A percentile compares a stretch with the other conserved stretches of the same genome.
phyloP scores from a whole-genome alignment of 139 green algal species.

The Trebouxia sp. region DNA sequence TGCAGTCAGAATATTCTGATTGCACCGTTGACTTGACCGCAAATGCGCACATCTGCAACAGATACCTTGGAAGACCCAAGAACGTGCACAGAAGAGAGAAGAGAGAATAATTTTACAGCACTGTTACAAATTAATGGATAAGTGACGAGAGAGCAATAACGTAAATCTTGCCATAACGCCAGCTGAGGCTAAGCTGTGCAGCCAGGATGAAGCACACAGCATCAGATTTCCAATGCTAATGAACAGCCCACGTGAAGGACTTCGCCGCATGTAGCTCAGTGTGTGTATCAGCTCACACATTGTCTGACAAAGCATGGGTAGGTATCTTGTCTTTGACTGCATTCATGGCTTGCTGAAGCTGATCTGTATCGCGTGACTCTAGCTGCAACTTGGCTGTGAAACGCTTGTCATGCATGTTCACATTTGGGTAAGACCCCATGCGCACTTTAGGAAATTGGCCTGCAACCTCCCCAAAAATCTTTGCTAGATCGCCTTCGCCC shows the following conservation, averaged over 20 bases:
- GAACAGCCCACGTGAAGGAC: too few relatives aligned
- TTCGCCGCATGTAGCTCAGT: too few relatives aligned
- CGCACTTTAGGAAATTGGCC: conserved; percentile 38
- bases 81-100: background rate
- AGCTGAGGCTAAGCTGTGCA: too few relatives aligned
- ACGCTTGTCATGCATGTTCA: background rate
- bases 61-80: background rate
- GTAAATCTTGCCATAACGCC: too few relatives aligned
- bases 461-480: conserved; percentile 38
- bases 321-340: background rate
- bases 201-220: too few relatives aligned
- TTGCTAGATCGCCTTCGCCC: conserved; percentile 56
- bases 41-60: background rate
- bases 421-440: conserved; percentile 60
- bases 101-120: too few relatives aligned
- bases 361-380: background rate
- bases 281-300: too few relatives aligned
- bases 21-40: background rate
- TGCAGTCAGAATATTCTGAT: background rate
- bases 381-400: conserved; percentile 22
- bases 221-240: too few relatives aligned
- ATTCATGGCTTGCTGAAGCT: background rate
- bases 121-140: too few relatives aligned
- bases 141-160: too few relatives aligned
- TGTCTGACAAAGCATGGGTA: background rate